A percentile compares a stretch with the other conserved stretches of the same genome.
Conservation (phyloP, 2,329 filamentous ascomycete genomes). For the Penicillium sp. region DNA sequence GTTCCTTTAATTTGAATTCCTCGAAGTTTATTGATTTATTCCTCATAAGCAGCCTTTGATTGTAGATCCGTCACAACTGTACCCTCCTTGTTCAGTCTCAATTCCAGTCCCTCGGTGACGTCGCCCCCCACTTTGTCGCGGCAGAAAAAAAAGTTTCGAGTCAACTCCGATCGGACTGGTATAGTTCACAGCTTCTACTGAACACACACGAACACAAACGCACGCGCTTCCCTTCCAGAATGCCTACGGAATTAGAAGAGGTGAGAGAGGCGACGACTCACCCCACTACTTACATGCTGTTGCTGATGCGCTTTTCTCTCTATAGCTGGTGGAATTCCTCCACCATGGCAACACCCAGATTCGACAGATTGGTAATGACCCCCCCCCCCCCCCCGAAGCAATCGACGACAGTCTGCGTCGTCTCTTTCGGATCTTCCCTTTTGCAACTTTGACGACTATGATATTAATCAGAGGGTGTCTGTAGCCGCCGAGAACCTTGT, state of each 20-base stretch:
- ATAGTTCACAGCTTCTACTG: background rate
- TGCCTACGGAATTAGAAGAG: conserved; percentile 73
- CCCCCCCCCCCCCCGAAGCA: background rate
- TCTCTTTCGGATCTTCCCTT: too few species aligned
- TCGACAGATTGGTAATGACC: conserved; percentile 62
- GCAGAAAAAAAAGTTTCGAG: conserved; percentile 11
- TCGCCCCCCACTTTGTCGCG: conserved; percentile 10
- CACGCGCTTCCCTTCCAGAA: conserved; percentile 33
- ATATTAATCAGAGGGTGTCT: background rate
- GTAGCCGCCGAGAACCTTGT: conserved; percentile 78
- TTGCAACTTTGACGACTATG: too few species aligned
- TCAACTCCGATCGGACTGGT: background rate
- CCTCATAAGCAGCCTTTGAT: too few species aligned
- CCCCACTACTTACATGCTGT: too few species aligned
- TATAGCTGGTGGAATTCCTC: conserved; percentile 70
- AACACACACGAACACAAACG: background rate
- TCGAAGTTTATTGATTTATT: too few species aligned
- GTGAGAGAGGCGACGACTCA: conserved; percentile 39
- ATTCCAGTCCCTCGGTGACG: background rate
- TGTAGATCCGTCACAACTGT: too few species aligned
- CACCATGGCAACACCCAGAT: conserved; percentile 88
- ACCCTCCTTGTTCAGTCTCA: too few species aligned
- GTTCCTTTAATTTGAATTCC: too few species aligned
- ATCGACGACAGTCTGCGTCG: background rate
- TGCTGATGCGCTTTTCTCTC: too few species aligned